These are phyloP conservation scores for Lepidopterella palustris DNA, from an alignment of 495 filamentous ascomycete species.

Conservation along the genomic window DNA sequence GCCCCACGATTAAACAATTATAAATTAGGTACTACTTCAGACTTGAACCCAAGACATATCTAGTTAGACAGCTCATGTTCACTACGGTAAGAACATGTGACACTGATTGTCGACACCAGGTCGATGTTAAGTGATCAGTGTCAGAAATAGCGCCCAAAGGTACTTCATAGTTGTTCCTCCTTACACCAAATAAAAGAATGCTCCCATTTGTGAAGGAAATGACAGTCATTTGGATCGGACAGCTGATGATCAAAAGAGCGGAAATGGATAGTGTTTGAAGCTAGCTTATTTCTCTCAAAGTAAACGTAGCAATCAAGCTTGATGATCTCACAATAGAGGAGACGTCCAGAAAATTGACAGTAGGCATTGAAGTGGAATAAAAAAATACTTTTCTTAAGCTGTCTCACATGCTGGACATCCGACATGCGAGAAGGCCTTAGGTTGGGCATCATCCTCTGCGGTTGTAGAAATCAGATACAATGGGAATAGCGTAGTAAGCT, in stretches of 20 bases:
- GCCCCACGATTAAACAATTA: slow-evolving; percentile 1
- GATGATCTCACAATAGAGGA: too few relatives aligned
- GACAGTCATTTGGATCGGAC: slow-evolving; percentile 41
- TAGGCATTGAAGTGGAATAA: too few relatives aligned
- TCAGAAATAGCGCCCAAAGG: background rate
- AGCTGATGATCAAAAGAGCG: slow-evolving; percentile 7
- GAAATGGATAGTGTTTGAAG: too few relatives aligned
- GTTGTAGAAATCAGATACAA: background rate
- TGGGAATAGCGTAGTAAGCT: background rate
- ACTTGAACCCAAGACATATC: too few relatives aligned
- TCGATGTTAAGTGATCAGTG: slow-evolving; percentile 29
- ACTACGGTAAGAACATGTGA: background rate
- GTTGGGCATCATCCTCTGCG: too few relatives aligned
- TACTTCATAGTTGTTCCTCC: slow-evolving; percentile 46
- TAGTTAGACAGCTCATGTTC: slow-evolving; percentile 27
- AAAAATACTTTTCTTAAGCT: too few relatives aligned
- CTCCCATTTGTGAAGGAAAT: slow-evolving; percentile 46
- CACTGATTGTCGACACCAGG: background rate
- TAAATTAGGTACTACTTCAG: slow-evolving; percentile 44
- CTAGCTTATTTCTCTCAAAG: too few relatives aligned
- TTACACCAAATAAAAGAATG: slow-evolving; percentile 22
- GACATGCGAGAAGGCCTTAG: too few relatives aligned
- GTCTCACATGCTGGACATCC: too few relatives aligned
- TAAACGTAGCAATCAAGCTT: too few relatives aligned
- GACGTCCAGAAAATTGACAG: too few relatives aligned